A percentile compares a stretch with the other conserved stretches of the same genome.
Evolutionary conservation across 140 eudicot genomes (phyloP).

Genomic region (Ambrosia hybrid): DNA sequence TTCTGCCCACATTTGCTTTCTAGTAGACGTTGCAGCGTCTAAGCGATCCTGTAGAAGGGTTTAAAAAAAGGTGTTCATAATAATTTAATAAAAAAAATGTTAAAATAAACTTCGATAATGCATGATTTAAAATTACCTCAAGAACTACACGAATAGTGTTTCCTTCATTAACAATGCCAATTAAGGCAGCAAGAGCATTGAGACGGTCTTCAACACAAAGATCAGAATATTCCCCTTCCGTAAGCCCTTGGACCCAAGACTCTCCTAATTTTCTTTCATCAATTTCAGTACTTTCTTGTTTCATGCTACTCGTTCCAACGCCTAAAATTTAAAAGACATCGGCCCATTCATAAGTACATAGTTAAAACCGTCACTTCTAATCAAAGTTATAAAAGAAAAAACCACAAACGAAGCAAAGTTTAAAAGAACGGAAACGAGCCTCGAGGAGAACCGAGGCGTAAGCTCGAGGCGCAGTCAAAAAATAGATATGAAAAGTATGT

Average conservation of each 20-base stretch:
- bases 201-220: slow-evolving; percentile 95
- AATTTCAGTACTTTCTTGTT: slow-evolving; percentile 66
- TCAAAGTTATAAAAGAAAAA: too few species aligned
- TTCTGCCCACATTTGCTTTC: slow-evolving; percentile 98
- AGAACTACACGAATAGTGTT: slow-evolving; percentile 80
- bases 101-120: background rate
- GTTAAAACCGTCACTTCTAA: too few species aligned
- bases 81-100: too few species aligned
- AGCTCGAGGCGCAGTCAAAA: too few species aligned
- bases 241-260: slow-evolving; percentile 88
- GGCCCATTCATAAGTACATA: background rate
- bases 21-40: slow-evolving; percentile 86
- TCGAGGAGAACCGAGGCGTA: too few species aligned
- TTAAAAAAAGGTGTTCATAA: background rate
- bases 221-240: slow-evolving; percentile 94
- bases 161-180: slow-evolving; percentile 91
- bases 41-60: slow-evolving; percentile 70
- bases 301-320: slow-evolving; percentile 29
- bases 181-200: slow-evolving; percentile 81
- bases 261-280: slow-evolving; percentile 70
- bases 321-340: slow-evolving; percentile 22
- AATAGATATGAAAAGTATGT: too few species aligned
- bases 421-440: too few species aligned
- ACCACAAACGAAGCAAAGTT: too few species aligned
- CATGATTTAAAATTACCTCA: slow-evolving; percentile 56